Conservation (phyloP, 805 yeast genomes). For the Cephaloascus fragrans region DNA sequence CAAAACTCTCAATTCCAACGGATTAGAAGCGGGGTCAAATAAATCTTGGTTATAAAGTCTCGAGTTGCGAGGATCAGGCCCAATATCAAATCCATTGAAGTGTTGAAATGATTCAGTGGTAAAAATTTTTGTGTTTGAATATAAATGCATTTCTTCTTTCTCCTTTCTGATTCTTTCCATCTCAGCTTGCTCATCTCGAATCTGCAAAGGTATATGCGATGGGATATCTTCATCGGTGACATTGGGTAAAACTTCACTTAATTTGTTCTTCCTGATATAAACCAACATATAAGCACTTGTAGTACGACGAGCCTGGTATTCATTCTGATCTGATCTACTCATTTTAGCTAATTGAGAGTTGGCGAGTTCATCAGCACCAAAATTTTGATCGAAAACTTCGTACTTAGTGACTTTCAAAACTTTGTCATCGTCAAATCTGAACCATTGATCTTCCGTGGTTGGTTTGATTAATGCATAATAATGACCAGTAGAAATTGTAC, state of each 20-base stretch:
- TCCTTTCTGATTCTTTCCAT: slow-evolving; percentile 47
- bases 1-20: slow-evolving; percentile 40
- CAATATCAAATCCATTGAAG: slow-evolving; percentile 69
- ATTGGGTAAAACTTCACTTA: slow-evolving; percentile 49
- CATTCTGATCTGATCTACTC: slow-evolving; percentile 52
- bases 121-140: slow-evolving; percentile 47
- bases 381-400: slow-evolving; percentile 88
- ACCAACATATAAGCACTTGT: slow-evolving; percentile 98
- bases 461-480: slow-evolving; percentile 93
- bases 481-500: slow-evolving; percentile 93
- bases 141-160: slow-evolving; percentile 62
- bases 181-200: slow-evolving; percentile 54
- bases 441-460: slow-evolving; percentile 61
- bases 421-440: slow-evolving; percentile 88
- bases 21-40: slow-evolving; percentile 36
- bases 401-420: slow-evolving; percentile 79
- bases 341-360: slow-evolving; percentile 38
- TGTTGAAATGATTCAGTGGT: slow-evolving; percentile 43
- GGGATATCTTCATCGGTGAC: slow-evolving; percentile 53
- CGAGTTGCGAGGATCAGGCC: slow-evolving; percentile 43
- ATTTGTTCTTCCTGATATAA: slow-evolving; percentile 60
- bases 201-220: slow-evolving; percentile 51
- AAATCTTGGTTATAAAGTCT: slow-evolving; percentile 39
- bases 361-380: slow-evolving; percentile 63
- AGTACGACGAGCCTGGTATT: slow-evolving; percentile 61